Percentiles rank a stretch among this genome's conserved stretches.
These are phyloP conservation scores for Imleria badia DNA, from an alignment of 768 basidiomycete genomes.

Conservation along the genomic window DNA sequence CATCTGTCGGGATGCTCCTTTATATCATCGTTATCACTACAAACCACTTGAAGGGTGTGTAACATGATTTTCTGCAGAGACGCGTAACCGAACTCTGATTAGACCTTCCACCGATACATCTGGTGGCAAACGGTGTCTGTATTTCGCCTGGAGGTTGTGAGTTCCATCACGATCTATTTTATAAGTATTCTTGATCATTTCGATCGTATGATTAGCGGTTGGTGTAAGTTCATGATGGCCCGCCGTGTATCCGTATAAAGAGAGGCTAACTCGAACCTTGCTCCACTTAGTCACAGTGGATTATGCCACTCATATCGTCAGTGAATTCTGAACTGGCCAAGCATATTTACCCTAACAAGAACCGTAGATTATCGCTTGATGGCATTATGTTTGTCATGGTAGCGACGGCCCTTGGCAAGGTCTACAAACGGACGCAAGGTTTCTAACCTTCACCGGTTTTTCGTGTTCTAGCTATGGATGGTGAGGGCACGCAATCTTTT, in stretches of 20 bases:
- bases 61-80: not conserved
- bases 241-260: not conserved
- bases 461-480: conserved; percentile 2
- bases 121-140: not conserved
- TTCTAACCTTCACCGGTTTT: conserved; percentile 1
- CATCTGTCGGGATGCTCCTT: not conserved
- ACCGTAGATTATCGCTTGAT: conserved; percentile 2
- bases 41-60: not conserved
- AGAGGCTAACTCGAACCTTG: not conserved
- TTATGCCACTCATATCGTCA: not conserved
- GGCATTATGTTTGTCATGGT: not conserved
- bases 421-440: not conserved
- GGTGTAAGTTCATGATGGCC: not conserved
- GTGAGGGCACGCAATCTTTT: conserved; percentile 3
- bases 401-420: not conserved
- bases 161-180: not conserved
- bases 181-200: not conserved
- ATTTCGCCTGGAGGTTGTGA: not conserved
- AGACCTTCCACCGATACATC: not conserved
- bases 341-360: not conserved
- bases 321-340: not conserved
- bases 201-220: not conserved
- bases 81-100: not conserved
- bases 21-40: not conserved
- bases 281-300: not conserved